Conservation (phyloP, 768 basidiomycete genomes). For the Royoungia palumana region DNA sequence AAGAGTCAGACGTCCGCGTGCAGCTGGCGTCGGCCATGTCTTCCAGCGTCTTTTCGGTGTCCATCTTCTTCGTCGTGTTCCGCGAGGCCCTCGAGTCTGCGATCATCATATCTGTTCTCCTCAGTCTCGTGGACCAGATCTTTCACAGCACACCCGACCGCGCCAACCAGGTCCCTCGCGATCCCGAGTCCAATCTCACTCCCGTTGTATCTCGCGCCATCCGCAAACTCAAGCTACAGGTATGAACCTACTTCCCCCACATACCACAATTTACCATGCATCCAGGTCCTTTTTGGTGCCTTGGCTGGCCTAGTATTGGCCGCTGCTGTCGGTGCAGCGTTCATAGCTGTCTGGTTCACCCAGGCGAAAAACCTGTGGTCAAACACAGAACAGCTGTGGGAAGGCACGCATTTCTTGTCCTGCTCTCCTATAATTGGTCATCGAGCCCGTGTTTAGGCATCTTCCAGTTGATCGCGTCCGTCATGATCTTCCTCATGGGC, state of each 20-base stretch:
- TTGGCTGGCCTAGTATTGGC: slow-evolving; percentile 73
- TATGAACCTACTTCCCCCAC: slow-evolving; percentile 9
- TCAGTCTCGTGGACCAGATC: slow-evolving; percentile 88
- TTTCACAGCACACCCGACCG: slow-evolving; percentile 30
- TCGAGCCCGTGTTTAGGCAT: slow-evolving; percentile 41
- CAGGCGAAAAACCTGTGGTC: slow-evolving; percentile 81
- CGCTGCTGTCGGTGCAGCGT: slow-evolving; percentile 82
- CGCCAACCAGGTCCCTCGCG: not conserved
- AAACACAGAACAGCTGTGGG: slow-evolving; percentile 87
- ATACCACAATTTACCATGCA: not conserved
- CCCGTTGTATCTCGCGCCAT: slow-evolving; percentile 45
- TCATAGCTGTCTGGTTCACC: slow-evolving; percentile 95
- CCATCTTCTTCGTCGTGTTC: slow-evolving; percentile 96
- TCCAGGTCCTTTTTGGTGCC: slow-evolving; percentile 75
- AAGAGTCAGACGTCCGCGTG: not conserved
- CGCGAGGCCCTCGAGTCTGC: slow-evolving; percentile 91
- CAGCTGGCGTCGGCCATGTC: not conserved
- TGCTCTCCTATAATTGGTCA: not conserved
- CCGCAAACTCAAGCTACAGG: slow-evolving; percentile 70
- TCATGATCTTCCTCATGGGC: slow-evolving; percentile 93
- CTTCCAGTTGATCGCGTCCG: slow-evolving; percentile 64
- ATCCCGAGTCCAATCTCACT: slow-evolving; percentile 25
- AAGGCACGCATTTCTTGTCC: slow-evolving; percentile 49
- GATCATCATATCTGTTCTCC: slow-evolving; percentile 89
- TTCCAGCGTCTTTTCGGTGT: slow-evolving; percentile 73